phyloP scores from a whole-genome alignment of 202 grass and related monocot genomes.

The Schoenoplectus triqueter region DNA sequence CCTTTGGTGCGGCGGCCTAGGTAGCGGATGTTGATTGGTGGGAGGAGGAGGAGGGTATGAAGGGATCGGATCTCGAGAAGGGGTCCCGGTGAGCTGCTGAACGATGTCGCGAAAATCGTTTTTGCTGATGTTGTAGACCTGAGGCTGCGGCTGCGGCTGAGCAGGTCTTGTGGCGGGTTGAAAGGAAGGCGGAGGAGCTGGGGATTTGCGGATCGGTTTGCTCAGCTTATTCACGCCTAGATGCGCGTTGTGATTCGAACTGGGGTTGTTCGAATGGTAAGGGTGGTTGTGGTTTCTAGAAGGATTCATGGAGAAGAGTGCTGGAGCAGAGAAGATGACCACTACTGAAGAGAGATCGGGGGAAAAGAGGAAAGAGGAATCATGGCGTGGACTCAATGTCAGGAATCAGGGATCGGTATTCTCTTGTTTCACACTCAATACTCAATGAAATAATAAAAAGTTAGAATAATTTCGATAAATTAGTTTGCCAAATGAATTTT shows the following conservation, averaged over 20 bases:
- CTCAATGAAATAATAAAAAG: no score
- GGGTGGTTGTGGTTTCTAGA: constrained; percentile 6
- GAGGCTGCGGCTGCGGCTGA: constrained; percentile 86
- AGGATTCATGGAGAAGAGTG: constrained; percentile 32
- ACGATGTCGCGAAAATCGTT: constrained; percentile 95
- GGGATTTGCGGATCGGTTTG: constrained; percentile 75
- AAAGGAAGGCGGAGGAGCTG: constrained; percentile 10
- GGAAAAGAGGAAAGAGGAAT: constrained; percentile 24
- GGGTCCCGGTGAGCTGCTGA: constrained; percentile 89
- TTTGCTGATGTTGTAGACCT: constrained; percentile 99
- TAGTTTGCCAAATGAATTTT: no score
- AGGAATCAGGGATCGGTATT: no score
- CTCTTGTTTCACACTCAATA: no score
- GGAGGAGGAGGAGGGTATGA: constrained; percentile 22
- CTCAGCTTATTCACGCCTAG: constrained; percentile 85
- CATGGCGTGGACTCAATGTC: constrained; percentile 3
- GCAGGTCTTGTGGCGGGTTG: constrained; percentile 47
- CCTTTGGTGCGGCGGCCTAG: constrained; percentile 51
- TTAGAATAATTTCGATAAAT: no score
- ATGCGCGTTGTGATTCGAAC: constrained; percentile 50
- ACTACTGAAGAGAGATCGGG: constrained; percentile 20
- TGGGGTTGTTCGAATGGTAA: constrained; percentile 26
- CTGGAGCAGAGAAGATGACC: background rate
- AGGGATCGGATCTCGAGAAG: constrained; percentile 43
- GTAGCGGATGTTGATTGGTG: constrained; percentile 37